Conservation (phyloP, 73 alveolate genomes). For the Symbiodinium natans region DNA sequence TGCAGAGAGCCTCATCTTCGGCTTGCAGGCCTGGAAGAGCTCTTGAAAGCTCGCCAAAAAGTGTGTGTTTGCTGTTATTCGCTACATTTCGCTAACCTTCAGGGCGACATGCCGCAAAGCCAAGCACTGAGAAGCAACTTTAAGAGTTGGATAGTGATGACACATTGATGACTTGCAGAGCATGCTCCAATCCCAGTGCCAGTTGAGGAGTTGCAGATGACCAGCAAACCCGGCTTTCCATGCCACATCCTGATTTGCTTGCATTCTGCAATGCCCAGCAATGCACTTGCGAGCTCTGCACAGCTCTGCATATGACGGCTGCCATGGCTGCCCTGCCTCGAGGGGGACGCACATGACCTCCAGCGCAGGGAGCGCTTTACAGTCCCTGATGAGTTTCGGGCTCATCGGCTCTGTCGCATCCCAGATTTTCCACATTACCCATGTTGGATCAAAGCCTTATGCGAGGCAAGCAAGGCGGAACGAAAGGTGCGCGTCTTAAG, state of each 20-base stretch:
- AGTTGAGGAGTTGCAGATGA: conserved; percentile 85
- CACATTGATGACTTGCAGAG: too few species aligned
- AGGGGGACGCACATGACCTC: conserved; percentile 75
- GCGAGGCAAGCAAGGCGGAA: neutral
- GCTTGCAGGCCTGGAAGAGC: too few species aligned
- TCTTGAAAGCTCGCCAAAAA: too few species aligned
- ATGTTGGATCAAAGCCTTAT: neutral
- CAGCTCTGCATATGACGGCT: neutral
- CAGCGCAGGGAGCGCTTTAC: conserved; percentile 73
- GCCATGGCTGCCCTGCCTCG: too few species aligned
- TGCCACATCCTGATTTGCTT: neutral
- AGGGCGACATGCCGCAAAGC: too few species aligned
- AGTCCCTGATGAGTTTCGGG: conserved; percentile 45
- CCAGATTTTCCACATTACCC: neutral
- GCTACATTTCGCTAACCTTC: too few species aligned
- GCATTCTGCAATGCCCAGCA: neutral
- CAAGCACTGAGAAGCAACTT: too few species aligned
- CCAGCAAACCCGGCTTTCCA: conserved; percentile 74
- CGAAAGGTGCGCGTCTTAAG: neutral
- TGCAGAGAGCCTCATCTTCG: too few species aligned
- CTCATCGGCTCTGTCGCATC: neutral
- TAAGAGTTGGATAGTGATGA: too few species aligned
- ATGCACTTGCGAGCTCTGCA: neutral
- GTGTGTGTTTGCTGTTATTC: too few species aligned
- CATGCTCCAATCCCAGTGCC: too few species aligned